Percentiles rank a stretch among this genome's conserved stretches.
These are phyloP conservation scores for Symbiodinium natans DNA, from an alignment of 73 alveolate species.

Conservation along the genomic window DNA sequence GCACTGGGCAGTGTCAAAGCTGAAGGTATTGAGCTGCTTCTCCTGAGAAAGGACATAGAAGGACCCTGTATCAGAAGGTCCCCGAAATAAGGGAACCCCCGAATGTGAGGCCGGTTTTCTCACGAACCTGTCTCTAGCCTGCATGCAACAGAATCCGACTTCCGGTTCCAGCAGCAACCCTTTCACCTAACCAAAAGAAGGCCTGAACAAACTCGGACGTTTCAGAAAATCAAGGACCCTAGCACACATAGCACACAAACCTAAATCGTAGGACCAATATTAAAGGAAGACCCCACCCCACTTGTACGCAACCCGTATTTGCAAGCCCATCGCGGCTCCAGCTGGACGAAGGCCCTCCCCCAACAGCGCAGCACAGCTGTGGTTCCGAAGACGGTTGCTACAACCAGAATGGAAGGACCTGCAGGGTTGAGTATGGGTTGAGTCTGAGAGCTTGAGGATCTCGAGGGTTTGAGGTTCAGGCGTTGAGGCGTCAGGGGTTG, in stretches of 20 bases:
- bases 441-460: too few relatives aligned
- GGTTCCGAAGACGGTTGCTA: background rate
- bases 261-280: background rate
- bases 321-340: background rate
- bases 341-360: background rate
- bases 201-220: too few relatives aligned
- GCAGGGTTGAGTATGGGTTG: too few relatives aligned
- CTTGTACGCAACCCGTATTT: background rate
- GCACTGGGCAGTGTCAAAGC: background rate
- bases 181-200: too few relatives aligned
- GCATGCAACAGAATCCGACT: background rate
- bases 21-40: background rate
- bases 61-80: background rate
- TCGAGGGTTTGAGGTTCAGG: background rate
- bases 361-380: background rate
- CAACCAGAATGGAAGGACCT: background rate
- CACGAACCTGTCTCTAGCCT: background rate
- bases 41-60: background rate
- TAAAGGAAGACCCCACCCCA: background rate
- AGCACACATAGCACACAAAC: background rate
- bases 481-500: background rate
- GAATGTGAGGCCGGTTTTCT: background rate
- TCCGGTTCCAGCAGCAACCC: too few relatives aligned
- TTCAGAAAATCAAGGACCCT: background rate
- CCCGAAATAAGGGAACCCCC: too few relatives aligned